A percentile compares a stretch with the other conserved stretches of the same genome.
These are phyloP conservation scores for Mortierella sp. DNA, from an alignment of 371 early-diverging fungal species.

Conservation along the genomic window DNA sequence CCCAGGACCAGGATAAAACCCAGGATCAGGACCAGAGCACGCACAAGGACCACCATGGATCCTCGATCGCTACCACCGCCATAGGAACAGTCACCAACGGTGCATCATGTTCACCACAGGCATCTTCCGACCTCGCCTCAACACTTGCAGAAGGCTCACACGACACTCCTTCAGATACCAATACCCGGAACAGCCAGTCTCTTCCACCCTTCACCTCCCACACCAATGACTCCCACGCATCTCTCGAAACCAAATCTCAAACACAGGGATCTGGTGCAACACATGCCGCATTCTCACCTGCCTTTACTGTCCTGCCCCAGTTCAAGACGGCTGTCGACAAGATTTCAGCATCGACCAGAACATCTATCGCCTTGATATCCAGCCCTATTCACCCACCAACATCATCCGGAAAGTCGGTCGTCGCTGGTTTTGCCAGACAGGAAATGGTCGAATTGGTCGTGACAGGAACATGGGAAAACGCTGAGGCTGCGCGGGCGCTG, in stretches of 20 bases:
- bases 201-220: constrained; percentile 9
- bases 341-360: constrained; percentile 40
- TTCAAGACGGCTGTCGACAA: constrained; percentile 40
- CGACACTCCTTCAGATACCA: constrained; percentile 10
- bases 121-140: neutral
- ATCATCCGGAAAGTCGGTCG: neutral
- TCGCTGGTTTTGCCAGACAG: constrained; percentile 26
- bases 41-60: neutral
- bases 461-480: constrained; percentile 48
- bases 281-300: neutral
- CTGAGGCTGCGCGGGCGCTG: constrained; percentile 43
- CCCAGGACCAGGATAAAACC: neutral
- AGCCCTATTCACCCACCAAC: constrained; percentile 9
- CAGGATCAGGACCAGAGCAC: constrained; percentile 13
- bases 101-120: neutral
- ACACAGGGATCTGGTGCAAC: neutral
- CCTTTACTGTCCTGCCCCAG: constrained; percentile 28
- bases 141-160: neutral
- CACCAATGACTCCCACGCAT: neutral
- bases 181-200: constrained; percentile 30
- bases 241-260: neutral
- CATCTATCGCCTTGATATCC: constrained; percentile 38
- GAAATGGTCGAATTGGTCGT: constrained; percentile 46
- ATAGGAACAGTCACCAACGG: neutral
- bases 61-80: neutral